Base-by-base conservation (phyloP, 169 alveolate species). In the Nephromyces sp. region DNA sequence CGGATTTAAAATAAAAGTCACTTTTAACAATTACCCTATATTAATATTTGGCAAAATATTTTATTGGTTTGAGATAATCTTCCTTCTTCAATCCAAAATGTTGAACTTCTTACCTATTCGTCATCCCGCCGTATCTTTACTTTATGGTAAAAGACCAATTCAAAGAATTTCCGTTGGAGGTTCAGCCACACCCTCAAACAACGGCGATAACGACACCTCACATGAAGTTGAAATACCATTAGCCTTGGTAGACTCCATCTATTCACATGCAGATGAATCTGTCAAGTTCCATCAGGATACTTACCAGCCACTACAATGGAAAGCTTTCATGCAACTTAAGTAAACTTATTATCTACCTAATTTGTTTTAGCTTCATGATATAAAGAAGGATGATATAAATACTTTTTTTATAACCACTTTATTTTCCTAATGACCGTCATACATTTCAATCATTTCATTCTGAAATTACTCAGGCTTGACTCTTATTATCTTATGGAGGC, bases 161-260 rank as follows among this genome's bases (percentile, higher is more conserved):
- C 88, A 83, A 78, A 71, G 88, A 51, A 79, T 83, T 31, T 79
- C 76, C 43, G 88, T 83, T 52, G 86, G 88, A 51, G 82, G 82
- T 33, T 33, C n/a, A 2, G 52, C 24, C 24, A 35, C 67, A 52
- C 15, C 57, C 57, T 43, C n/a, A n/a, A 43, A 43, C n/a, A n/a
- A n/a, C 25, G 57, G n/a, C 15, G 15, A 15, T 43, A 43, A n/a
- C 57, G n/a, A 43, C n/a, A 43, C 57, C n/a, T 15, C 57, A n/a
- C 72, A 68, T 21, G 67, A 67, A 52, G 30, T 74, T 43, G 73
- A 74, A 33, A 65, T 74, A 32, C 80, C 80, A 2, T 24, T 30
- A 32, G 25, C 68, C 3, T 5, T 52, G 4, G 34, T 66, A 21
- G 72, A 76, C 2, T 30, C 33, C 30, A 43, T 70, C 43, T 72